Evolutionary conservation across 371 early-diverging fungal genomes (phyloP).

Genomic region (Actinomucor elegans): DNA sequence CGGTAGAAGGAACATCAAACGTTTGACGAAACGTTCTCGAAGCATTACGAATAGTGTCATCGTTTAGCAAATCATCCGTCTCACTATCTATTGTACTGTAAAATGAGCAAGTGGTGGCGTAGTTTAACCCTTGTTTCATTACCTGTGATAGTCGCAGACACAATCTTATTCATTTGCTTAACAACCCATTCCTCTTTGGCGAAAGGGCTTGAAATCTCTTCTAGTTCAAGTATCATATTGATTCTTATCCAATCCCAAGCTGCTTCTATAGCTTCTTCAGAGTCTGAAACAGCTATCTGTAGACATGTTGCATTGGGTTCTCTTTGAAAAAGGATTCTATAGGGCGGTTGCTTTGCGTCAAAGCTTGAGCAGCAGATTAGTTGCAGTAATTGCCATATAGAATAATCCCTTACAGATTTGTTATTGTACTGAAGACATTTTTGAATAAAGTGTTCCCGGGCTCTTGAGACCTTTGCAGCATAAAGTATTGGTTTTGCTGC

Average conservation of each 20-base stretch:
- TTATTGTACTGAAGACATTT: constrained; percentile 74
- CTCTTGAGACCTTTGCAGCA: constrained; percentile 69
- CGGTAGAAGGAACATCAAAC: constrained; percentile 78
- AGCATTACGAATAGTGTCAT: constrained; percentile 84
- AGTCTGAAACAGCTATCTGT: constrained; percentile 75
- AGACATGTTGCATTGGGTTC: constrained; percentile 48
- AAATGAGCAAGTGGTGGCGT: too few relatives aligned
- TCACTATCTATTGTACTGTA: constrained; percentile 44
- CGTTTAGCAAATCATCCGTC: constrained; percentile 78
- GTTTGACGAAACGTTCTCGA: constrained; percentile 87
- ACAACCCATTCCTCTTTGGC: constrained; percentile 85
- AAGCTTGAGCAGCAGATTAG: too few relatives aligned
- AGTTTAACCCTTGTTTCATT: too few relatives aligned
- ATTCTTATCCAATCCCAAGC: constrained; percentile 87
- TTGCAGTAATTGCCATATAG: too few relatives aligned
- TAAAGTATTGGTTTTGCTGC: constrained; percentile 61
- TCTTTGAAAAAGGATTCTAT: constrained; percentile 76
- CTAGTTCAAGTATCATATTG: constrained; percentile 65
- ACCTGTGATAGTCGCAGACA: constrained; percentile 67
- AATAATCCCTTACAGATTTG: constrained; percentile 58
- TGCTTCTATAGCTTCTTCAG: constrained; percentile 73
- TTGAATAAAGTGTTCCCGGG: constrained; percentile 50
- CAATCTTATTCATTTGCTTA: constrained; percentile 85
- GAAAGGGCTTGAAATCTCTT: constrained; percentile 64
- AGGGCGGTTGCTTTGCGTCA: constrained; percentile 92